phyloP scores from a whole-genome alignment of 2,329 filamentous ascomycete species.

The Rutstroemia sp. region DNA sequence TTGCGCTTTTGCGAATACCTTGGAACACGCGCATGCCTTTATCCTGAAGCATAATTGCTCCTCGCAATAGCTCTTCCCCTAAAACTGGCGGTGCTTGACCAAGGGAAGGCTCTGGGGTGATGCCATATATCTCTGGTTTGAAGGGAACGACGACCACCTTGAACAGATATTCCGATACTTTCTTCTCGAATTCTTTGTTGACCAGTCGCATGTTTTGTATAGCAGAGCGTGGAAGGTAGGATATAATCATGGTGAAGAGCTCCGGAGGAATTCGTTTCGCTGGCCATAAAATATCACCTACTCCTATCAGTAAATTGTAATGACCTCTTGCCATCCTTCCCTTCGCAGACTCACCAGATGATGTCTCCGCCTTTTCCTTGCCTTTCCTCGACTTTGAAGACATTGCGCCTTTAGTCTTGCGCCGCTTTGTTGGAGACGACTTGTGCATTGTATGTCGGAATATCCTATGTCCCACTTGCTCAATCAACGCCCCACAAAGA shows the following conservation, averaged over 20 bases:
- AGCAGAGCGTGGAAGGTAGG: slow-evolving; percentile 48
- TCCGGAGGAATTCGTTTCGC: slow-evolving; percentile 47
- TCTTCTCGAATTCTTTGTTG: slow-evolving; percentile 49
- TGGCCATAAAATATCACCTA: slow-evolving; percentile 30
- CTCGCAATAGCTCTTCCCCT: slow-evolving; percentile 5
- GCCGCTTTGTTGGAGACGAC: slow-evolving; percentile 19
- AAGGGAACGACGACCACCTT: slow-evolving; percentile 59
- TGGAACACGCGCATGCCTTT: slow-evolving; percentile 54
- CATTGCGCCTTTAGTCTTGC: slow-evolving; percentile 16
- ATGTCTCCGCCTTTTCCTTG: not conserved
- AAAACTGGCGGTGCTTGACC: not conserved
- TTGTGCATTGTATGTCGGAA: not conserved
- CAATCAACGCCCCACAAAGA: no score
- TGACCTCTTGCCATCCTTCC: not conserved
- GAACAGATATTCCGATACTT: slow-evolving; percentile 52
- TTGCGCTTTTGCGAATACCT: slow-evolving; percentile 25
- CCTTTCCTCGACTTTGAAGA: slow-evolving; percentile 4
- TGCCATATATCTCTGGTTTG: slow-evolving; percentile 54
- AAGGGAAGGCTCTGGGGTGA: slow-evolving; percentile 32
- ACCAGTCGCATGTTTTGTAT: slow-evolving; percentile 56
- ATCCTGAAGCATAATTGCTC: slow-evolving; percentile 28
- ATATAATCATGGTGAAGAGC: slow-evolving; percentile 50
- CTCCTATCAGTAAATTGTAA: not conserved
- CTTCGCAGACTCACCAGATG: not conserved
- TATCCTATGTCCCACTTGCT: no score